Evolutionary conservation across 306 rosid genomes (phyloP).

Genomic region (Prunus fruticosa): DNA sequence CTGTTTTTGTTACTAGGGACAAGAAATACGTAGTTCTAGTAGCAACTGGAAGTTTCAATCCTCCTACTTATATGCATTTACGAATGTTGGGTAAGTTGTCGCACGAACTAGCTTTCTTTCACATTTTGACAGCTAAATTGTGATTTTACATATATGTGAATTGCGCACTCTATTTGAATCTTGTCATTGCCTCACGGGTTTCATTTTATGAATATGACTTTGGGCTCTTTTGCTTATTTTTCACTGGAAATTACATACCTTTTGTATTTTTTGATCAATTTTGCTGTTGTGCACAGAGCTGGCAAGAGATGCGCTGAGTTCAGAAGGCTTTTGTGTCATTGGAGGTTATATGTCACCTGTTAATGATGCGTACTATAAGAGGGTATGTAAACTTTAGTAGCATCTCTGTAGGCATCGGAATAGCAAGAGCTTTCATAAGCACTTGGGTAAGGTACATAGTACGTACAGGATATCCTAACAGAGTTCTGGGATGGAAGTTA

Average conservation of each 20-base stretch:
- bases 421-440: conserved; percentile 2
- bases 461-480: not conserved
- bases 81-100: conserved; percentile 76
- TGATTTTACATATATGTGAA: not conserved
- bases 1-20: conserved; percentile 32
- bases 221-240: not conserved
- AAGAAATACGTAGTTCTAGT: conserved; percentile 63
- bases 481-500: not conserved
- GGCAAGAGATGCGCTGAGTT: conserved; percentile 74
- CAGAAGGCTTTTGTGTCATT: conserved; percentile 67
- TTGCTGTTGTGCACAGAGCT: conserved; percentile 49
- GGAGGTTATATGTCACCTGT: conserved; percentile 96
- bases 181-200: not conserved
- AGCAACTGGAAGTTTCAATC: conserved; percentile 89
- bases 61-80: conserved; percentile 93
- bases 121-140: not conserved
- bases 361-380: conserved; percentile 89
- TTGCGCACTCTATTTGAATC: not conserved
- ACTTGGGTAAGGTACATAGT: not conserved
- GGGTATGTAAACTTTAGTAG: conserved; percentile 40
- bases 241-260: not conserved
- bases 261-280: not conserved
- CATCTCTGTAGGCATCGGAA: not conserved
- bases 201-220: not conserved
- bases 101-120: not conserved